Conservation (phyloP, 202 grass and related monocot genomes). For the Elaeis oleifera region DNA sequence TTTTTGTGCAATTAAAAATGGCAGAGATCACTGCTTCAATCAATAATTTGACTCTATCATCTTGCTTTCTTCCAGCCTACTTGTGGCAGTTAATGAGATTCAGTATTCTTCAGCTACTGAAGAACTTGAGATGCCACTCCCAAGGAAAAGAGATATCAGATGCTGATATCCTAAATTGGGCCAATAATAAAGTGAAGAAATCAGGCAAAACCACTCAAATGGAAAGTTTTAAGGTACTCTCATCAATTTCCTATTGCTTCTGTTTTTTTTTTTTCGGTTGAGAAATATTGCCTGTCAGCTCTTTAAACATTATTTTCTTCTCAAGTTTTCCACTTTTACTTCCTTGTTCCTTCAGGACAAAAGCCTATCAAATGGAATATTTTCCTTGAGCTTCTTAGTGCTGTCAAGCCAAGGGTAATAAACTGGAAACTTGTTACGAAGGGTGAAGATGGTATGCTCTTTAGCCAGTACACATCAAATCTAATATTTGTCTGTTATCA, state of each 20-base stretch:
- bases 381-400: conserved; percentile 94
- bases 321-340: not conserved
- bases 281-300: too few species aligned
- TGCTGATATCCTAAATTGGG: conserved; percentile 92
- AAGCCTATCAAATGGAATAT: conserved; percentile 73
- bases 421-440: conserved; percentile 95
- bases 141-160: conserved; percentile 89
- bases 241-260: conserved; percentile 1
- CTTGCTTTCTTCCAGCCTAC: conserved; percentile 53
- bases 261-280: not conserved
- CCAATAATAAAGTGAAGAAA: conserved; percentile 72
- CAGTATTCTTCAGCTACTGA: conserved; percentile 91
- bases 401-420: conserved; percentile 77
- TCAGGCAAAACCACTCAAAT: conserved; percentile 68
- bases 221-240: conserved; percentile 85
- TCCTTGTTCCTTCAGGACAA: conserved; percentile 60
- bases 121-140: conserved; percentile 80
- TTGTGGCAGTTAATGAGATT: conserved; percentile 99
- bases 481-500: conserved; percentile 1
- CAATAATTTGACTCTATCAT: conserved; percentile 14
- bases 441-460: conserved; percentile 65
- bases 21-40: not conserved
- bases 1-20: too few species aligned
- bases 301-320: conserved; percentile 3
- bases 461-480: conserved; percentile 3